Evolutionary conservation across 148 eudicot species (phyloP).

Genomic region (Beta vulgaris): DNA sequence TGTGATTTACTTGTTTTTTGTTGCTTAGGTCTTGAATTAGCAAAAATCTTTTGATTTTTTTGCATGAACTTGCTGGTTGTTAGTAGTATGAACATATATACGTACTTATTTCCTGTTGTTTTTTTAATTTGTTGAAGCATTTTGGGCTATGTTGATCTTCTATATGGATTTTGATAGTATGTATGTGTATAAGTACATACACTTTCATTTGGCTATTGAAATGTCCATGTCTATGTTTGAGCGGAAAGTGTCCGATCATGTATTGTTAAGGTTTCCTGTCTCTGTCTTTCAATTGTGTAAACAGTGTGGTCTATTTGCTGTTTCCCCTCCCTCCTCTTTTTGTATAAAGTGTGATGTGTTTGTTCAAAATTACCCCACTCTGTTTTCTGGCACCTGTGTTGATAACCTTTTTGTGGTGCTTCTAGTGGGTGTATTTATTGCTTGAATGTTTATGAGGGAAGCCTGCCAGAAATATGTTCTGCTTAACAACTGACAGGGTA

Average conservation of each 20-base stretch:
- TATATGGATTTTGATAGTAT: too few species aligned
- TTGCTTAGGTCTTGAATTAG: too few species aligned
- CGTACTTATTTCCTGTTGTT: background rate
- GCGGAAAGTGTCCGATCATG: background rate
- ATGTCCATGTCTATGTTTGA: constrained; percentile 1
- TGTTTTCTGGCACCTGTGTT: background rate
- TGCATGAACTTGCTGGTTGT: too few species aligned
- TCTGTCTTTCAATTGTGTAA: background rate
- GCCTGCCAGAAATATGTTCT: background rate
- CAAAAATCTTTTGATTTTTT: too few species aligned
- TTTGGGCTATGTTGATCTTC: background rate
- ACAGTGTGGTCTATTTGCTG: background rate
- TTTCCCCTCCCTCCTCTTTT: background rate
- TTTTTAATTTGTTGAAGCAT: background rate
- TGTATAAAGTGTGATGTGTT: too few species aligned
- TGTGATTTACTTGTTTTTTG: too few species aligned
- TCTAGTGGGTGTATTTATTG: background rate
- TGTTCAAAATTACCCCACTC: background rate
- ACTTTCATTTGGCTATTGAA: background rate
- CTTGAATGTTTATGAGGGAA: background rate
- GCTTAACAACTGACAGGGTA: background rate
- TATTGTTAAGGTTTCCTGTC: background rate
- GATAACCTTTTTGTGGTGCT: background rate
- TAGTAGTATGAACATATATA: background rate
- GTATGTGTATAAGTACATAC: too few species aligned